phyloP scores from a whole-genome alignment of 1,139 yeast species.

The Diutina mesorugosa region DNA sequence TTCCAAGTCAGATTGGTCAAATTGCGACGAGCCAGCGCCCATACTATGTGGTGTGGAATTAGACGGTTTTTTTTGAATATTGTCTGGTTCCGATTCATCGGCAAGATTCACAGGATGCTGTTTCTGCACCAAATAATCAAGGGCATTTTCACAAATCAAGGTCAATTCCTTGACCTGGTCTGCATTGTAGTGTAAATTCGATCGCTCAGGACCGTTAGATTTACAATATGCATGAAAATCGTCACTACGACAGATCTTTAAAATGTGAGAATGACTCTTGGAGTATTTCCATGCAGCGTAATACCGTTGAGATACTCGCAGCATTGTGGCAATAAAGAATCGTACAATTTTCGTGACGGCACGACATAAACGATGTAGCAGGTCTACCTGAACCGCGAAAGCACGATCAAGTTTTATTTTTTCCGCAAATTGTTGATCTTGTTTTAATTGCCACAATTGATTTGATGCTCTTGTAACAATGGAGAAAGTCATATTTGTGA shows the following conservation, averaged over 20 bases:
- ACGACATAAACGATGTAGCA: constrained; percentile 3
- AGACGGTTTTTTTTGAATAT: constrained; percentile 5
- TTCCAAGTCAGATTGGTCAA: neutral
- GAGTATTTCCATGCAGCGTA: constrained; percentile 41
- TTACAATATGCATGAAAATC: constrained; percentile 16
- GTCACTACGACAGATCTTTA: constrained; percentile 12
- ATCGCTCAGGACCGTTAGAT: constrained; percentile 8
- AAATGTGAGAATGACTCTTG: constrained; percentile 21
- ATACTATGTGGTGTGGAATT: constrained; percentile 8
- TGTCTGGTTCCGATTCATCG: constrained; percentile 6
- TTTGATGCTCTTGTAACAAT: constrained; percentile 20
- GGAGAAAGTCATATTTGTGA: neutral
- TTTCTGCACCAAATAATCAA: constrained; percentile 8
- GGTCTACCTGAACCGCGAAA: constrained; percentile 3
- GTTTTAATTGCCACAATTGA: constrained; percentile 12
- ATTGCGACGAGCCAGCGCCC: constrained; percentile 14
- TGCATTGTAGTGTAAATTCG: constrained; percentile 6
- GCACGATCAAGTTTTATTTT: constrained; percentile 4
- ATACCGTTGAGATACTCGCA: constrained; percentile 23
- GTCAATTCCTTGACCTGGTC: constrained; percentile 18
- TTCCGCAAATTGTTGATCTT: constrained; percentile 7
- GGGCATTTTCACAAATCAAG: constrained; percentile 9
- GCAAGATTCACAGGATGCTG: constrained; percentile 7
- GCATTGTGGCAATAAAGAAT: constrained; percentile 3
- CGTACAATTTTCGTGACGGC: constrained; percentile 4